These are phyloP conservation scores for maize (Zea mays) DNA, from an alignment of 176 grass and related monocot species.

Conservation along the genomic window DNA sequence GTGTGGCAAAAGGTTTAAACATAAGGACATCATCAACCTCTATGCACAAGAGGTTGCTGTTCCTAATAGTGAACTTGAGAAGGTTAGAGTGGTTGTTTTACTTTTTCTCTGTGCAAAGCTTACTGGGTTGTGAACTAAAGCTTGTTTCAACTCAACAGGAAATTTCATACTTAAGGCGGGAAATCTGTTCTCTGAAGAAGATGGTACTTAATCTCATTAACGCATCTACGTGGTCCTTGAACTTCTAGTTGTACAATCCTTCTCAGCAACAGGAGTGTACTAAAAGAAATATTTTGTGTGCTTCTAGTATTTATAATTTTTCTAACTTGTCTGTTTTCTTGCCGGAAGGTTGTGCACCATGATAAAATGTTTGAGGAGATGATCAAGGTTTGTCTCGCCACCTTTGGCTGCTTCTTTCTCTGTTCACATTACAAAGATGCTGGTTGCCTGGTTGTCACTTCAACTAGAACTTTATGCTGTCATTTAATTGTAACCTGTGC, in stretches of 20 bases:
- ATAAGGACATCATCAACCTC: constrained; percentile 81
- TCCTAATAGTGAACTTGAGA: constrained; percentile 72
- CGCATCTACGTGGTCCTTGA: neutral
- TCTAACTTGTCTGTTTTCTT: constrained; percentile 17
- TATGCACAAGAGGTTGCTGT: constrained; percentile 69
- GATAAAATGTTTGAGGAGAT: constrained; percentile 35
- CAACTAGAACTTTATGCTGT: neutral
- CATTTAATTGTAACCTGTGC: neutral
- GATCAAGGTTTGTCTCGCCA: constrained; percentile 43
- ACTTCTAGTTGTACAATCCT: neutral
- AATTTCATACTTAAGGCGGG: constrained; percentile 52
- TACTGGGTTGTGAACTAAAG: neutral
- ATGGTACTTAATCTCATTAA: constrained; percentile 41
- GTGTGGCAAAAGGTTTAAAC: constrained; percentile 62
- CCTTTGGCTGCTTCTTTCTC: constrained; percentile 9
- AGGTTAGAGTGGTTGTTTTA: constrained; percentile 47
- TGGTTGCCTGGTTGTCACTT: neutral
- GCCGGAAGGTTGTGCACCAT: constrained; percentile 39
- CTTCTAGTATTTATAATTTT: neutral
- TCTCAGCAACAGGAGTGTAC: neutral
- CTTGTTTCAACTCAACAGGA: constrained; percentile 55
- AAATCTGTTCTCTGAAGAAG: constrained; percentile 46
- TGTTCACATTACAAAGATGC: neutral
- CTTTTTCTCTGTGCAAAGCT: neutral
- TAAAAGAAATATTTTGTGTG: neutral